Conservation (phyloP, 306 rosid genomes). For the Begonia peltatifolia region DNA sequence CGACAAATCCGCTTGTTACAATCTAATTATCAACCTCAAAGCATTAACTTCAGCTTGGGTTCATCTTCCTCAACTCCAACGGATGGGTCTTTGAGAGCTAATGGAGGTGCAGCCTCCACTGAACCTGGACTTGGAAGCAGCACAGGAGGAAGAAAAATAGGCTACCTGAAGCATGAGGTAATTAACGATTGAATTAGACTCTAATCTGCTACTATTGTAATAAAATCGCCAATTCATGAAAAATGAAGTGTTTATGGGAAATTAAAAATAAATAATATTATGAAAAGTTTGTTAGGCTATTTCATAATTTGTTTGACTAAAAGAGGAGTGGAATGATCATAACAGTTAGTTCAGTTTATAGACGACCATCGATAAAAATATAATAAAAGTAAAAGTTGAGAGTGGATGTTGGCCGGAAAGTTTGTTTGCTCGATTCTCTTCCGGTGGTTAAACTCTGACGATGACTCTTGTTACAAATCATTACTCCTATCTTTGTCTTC, state of each 20-base stretch:
- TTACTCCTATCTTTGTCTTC: not conserved
- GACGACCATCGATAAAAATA: constrained; percentile 15
- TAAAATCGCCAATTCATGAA: not conserved
- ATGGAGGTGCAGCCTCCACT: no score
- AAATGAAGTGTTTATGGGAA: not conserved
- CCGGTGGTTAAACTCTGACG: constrained; percentile 56
- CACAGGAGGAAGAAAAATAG: no score
- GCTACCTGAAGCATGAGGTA: constrained; percentile 30
- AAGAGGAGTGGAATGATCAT: not conserved
- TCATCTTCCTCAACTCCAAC: no score
- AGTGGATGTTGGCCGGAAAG: constrained; percentile 53
- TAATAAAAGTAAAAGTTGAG: constrained; percentile 18
- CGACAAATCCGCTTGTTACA: constrained; percentile 65
- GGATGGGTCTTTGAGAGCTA: no score
- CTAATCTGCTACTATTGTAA: not conserved
- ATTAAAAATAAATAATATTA: not conserved
- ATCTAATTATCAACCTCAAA: constrained; percentile 15
- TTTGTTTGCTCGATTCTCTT: constrained; percentile 49
- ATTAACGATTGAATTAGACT: constrained; percentile 12
- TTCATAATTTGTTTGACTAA: no score
- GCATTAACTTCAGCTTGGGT: no score
- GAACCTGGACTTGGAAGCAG: no score
- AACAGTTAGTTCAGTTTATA: constrained; percentile 40
- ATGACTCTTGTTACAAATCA: constrained; percentile 25
- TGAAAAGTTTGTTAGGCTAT: not conserved